These are phyloP conservation scores for Madurella mycetomatis DNA, from an alignment of 2,329 filamentous ascomycete species.

Conservation along the genomic window DNA sequence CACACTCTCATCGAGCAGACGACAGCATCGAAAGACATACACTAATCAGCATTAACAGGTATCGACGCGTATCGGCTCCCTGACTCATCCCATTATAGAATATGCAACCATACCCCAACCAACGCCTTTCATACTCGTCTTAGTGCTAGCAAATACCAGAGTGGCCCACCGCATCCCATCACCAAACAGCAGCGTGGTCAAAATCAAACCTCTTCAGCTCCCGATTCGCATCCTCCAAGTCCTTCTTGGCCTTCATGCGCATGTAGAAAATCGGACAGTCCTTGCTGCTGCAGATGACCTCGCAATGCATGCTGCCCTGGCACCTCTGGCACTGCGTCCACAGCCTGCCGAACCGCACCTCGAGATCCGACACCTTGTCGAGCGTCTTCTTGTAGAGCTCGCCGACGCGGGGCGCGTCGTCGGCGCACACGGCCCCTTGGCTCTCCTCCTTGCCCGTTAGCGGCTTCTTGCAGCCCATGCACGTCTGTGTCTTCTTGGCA, in stretches of 20 bases:
- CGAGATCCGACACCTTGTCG: slow-evolving; percentile 82
- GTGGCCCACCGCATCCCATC: background rate
- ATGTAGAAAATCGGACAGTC: slow-evolving; percentile 99
- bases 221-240: slow-evolving; percentile 90
- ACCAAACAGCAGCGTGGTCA: slow-evolving; percentile 28
- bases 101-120: background rate
- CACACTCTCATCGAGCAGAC: too few relatives aligned
- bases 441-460: slow-evolving; percentile 74
- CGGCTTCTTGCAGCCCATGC: slow-evolving; percentile 98
- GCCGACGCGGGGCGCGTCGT: slow-evolving; percentile 79
- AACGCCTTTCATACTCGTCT: slow-evolving; percentile 4
- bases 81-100: background rate
- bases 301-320: slow-evolving; percentile 95
- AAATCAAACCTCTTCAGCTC: slow-evolving; percentile 82
- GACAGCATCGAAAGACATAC: too few relatives aligned
- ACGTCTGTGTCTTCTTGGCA: slow-evolving; percentile 94
- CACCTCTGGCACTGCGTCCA: slow-evolving; percentile 99
- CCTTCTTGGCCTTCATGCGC: slow-evolving; percentile 99
- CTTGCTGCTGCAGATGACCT: slow-evolving; percentile 93
- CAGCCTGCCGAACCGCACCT: slow-evolving; percentile 84
- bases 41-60: background rate
- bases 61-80: background rate
- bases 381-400: slow-evolving; percentile 93
- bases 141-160: background rate
- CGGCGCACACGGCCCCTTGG: slow-evolving; percentile 78